Evolutionary conservation across 2,329 filamentous ascomycete genomes (phyloP), one percentile per base, ranked within the genome.

Genomic region (Fusarium musae): DNA sequence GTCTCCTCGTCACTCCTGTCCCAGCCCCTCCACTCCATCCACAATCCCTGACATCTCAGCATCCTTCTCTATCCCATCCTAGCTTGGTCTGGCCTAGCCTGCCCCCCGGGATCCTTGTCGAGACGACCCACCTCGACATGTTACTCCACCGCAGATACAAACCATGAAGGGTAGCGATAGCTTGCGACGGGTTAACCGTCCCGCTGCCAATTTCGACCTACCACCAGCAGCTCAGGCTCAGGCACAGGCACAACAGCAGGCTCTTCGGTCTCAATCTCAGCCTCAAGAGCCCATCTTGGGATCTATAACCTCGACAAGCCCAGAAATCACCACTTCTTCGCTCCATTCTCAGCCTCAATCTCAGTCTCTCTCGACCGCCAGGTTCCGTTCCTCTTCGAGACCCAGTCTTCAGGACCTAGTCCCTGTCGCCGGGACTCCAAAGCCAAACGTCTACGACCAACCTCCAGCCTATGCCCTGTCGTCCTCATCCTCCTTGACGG

Each of bases 121-220:
- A 49, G 53, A 63, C 61, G 75, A 54, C 74, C 75, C 75, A 77
- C 73, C 73, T 73, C 74, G 74, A 73, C 70, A 78, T 78, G 74
- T 70, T 77, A 66, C 76, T 78, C 76, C 76, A 78, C 76, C 47
- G 58, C 50, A 70, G 67, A 64, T 74, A 72, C 62, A 70, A 73
- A 67, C 73, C 74, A 77, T 77, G 76, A 77, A 75, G 50, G 65
- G 58, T 58, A 78, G 72, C 65, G 74, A 75, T 75, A 77, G 76
- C 76, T 78, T 69, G 66, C 74, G 68, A 75, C 73, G 73, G 73
- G 70, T 57, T 70, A 59, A 63, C 66, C 66, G 66, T 74, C 70
- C 68, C 61, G 65, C 74, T 72, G 58, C 75, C 76, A 76, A 75
- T 78, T 70, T 75, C 74, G 66, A 63, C 63, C 72, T 77, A 63